Evolutionary conservation across 1,139 yeast species (phyloP), one percentile per base, ranked within the genome.

Genomic region (Suhomyces terraborum): DNA sequence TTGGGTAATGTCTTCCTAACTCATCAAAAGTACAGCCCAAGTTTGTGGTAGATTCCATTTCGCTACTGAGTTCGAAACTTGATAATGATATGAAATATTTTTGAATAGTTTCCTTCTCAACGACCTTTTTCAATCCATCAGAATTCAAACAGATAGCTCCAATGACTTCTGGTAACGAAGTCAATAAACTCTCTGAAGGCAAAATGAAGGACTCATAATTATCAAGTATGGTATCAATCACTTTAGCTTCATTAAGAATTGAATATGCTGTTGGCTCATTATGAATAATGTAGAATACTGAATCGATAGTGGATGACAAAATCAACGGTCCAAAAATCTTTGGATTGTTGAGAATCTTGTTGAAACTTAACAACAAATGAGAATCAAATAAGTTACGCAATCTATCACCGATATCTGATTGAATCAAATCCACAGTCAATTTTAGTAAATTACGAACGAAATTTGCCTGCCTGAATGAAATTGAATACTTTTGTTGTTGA

Each of bases 211-310:
- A 49, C 31, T 65, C 64, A 64, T 85, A 79, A 52, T 78, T 69
- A 43, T 76, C 74, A 38, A 89, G 59, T 28, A 89, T 73, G 1
- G 79, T 67, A 39, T 85, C 86, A 29, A 89, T 78, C 1, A 88
- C 80, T 1, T 80, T 78, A 0, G 95, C 86, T 59, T 91, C 98
- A 37, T 79, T 82, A 53, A 91, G 73, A 36, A 91, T 84, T 3
- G 88, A 76, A 55, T 77, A 89, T 4, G 96, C 88, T 0, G 97
- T 88, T 3, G 98, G 96, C 54, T 91, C 98, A 51, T 86, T 87
- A 57, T 91, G 94, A 35, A 91, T 80, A 49, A 89, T 87, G 24
- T 79, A 78, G 35, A 84, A 78, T 18, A 89, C 75, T 16, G 84
- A 78, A 50, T 81, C 86, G 27, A 91, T 63, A 0, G 88, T 76